Evolutionary conservation across 208 protist genomes (phyloP).

Genomic region (Kentomonas sorsogonicus): DNA sequence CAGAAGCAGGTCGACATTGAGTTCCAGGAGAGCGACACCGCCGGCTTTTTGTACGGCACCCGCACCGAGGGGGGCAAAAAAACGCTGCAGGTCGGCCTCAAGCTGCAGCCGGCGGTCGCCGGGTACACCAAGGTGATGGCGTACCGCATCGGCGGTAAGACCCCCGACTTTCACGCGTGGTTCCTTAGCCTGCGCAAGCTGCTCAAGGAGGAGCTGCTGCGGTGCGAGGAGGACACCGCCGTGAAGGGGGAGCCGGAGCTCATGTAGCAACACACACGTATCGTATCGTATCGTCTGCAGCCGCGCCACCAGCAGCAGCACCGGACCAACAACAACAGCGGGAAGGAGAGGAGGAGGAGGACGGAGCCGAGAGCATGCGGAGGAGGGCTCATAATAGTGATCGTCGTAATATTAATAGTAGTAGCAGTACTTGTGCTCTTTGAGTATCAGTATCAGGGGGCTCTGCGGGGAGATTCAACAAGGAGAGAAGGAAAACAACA

Average conservation of each 20-base stretch:
- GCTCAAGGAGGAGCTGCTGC: constrained; percentile 74
- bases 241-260: constrained; percentile 81
- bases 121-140: constrained; percentile 81
- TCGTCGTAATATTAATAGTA: too few species aligned
- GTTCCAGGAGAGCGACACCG: constrained; percentile 51
- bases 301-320: too few species aligned
- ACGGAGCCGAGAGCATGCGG: too few species aligned
- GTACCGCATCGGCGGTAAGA: constrained; percentile 83
- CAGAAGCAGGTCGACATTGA: constrained; percentile 45
- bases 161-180: constrained; percentile 76
- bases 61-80: constrained; percentile 38
- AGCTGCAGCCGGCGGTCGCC: constrained; percentile 43
- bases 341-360: too few species aligned
- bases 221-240: constrained; percentile 79
- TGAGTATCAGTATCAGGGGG: too few species aligned
- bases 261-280: too few species aligned
- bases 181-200: constrained; percentile 65
- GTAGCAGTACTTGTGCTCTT: too few species aligned
- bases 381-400: too few species aligned
- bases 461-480: too few species aligned
- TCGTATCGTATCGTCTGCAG: too few species aligned
- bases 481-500: too few species aligned
- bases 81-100: constrained; percentile 67
- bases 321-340: too few species aligned
- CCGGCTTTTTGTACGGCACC: constrained; percentile 75